Conservation (phyloP, 2,329 filamentous ascomycete genomes). For the Neonectria punicea region DNA sequence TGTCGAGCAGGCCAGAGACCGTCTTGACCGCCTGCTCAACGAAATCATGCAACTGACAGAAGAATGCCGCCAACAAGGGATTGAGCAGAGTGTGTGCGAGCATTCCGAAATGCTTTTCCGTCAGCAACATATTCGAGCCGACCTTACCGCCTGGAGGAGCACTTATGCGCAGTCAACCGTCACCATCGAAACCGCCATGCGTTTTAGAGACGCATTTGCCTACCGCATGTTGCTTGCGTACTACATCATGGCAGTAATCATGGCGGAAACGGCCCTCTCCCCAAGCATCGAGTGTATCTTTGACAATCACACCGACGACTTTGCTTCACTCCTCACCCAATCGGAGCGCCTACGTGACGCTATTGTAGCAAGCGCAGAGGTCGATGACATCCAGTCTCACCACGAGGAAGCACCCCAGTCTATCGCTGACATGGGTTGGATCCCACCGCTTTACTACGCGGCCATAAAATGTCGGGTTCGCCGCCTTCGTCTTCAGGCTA, state of each 20-base stretch:
- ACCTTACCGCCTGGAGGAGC: slow-evolving; percentile 33
- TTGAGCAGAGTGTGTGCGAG: neutral
- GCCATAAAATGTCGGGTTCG: slow-evolving; percentile 59
- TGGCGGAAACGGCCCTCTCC: slow-evolving; percentile 49
- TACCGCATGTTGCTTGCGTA: slow-evolving; percentile 50
- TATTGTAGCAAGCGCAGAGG: slow-evolving; percentile 6
- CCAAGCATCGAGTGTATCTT: slow-evolving; percentile 48
- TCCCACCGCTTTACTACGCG: slow-evolving; percentile 57
- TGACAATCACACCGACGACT: slow-evolving; percentile 48
- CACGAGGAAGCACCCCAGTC: slow-evolving; percentile 45
- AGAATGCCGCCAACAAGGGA: slow-evolving; percentile 10
- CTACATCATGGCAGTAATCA: slow-evolving; percentile 56
- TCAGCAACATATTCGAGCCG: slow-evolving; percentile 25
- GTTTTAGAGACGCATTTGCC: slow-evolving; percentile 34
- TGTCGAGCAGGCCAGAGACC: slow-evolving; percentile 29
- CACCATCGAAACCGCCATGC: slow-evolving; percentile 18
- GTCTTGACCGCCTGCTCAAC: slow-evolving; percentile 34
- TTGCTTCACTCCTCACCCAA: slow-evolving; percentile 46
- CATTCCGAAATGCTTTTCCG: neutral
- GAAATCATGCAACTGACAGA: slow-evolving; percentile 31
- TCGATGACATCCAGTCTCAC: slow-evolving; percentile 17
- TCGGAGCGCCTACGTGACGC: slow-evolving; percentile 24
- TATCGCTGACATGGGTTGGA: slow-evolving; percentile 56
- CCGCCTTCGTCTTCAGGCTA: slow-evolving; percentile 51
- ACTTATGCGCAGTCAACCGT: slow-evolving; percentile 40